Evolutionary conservation across 2,329 filamentous ascomycete species (phyloP).

Genomic region (Juglanconis oblonga): DNA sequence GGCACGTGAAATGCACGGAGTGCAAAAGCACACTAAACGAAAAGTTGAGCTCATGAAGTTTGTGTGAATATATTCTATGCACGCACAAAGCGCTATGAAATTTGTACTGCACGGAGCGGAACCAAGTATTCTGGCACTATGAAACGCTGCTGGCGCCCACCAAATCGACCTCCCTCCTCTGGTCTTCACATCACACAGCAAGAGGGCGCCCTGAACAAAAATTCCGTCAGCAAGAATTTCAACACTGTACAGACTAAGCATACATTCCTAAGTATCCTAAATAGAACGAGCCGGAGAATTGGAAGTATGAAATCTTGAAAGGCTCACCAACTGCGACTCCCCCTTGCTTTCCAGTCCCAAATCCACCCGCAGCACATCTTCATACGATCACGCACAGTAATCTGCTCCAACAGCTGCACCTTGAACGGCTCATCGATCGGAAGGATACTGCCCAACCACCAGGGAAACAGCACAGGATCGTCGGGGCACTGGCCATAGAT

Average conservation of each 20-base stretch:
- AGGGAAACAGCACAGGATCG: constrained; percentile 76
- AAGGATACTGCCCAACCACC: constrained; percentile 84
- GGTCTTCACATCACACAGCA: neutral
- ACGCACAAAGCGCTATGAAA: no score
- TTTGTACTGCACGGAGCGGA: no score
- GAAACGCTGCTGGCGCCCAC: no score
- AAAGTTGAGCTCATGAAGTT: no score
- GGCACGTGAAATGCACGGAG: neutral
- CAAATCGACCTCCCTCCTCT: neutral
- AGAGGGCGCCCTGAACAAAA: neutral
- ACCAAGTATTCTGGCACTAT: neutral
- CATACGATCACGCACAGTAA: constrained; percentile 74
- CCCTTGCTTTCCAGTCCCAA: constrained; percentile 57
- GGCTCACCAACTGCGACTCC: constrained; percentile 8
- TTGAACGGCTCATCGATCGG: constrained; percentile 77
- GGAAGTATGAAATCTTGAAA: neutral
- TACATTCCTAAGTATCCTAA: neutral
- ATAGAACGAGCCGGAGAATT: neutral
- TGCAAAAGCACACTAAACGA: no score
- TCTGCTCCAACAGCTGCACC: constrained; percentile 69
- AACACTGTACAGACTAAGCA: neutral
- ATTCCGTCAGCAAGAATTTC: neutral
- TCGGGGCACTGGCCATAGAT: constrained; percentile 76
- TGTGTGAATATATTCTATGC: no score
- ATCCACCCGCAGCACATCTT: constrained; percentile 85